A percentile compares a stretch with the other conserved stretches of the same genome.
These are phyloP conservation scores for Aureobasidium sp. DNA, from an alignment of 2,329 filamentous ascomycete species.

Conservation along the genomic window DNA sequence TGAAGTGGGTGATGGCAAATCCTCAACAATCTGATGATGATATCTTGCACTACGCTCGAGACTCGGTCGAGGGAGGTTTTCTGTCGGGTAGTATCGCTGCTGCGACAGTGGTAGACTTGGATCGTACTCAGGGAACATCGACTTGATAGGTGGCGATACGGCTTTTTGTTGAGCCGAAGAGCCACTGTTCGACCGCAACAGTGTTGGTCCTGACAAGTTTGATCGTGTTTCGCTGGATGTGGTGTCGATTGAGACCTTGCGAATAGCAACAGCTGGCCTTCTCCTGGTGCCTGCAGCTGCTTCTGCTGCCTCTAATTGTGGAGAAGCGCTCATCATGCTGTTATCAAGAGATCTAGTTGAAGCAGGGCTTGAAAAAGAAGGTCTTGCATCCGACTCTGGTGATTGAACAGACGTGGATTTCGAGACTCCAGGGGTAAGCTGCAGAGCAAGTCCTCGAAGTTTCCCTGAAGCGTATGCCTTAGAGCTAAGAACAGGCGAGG, in stretches of 20 bases:
- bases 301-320: not conserved
- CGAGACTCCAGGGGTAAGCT: not conserved
- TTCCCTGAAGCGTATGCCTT: not conserved
- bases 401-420: not conserved
- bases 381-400: not conserved
- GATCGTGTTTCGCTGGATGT: not conserved
- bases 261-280: conserved; percentile 3
- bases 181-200: conserved; percentile 14
- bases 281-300: not conserved
- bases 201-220: conserved; percentile 11
- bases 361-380: not conserved
- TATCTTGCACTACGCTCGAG: not conserved
- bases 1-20: not conserved
- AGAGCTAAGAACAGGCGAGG: not conserved
- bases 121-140: conserved; percentile 72
- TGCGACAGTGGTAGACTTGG: conserved; percentile 57
- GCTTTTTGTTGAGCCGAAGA: conserved; percentile 2
- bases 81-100: conserved; percentile 59
- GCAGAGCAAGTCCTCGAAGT: conserved; percentile 6
- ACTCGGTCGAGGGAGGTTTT: not conserved
- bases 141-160: conserved; percentile 48
- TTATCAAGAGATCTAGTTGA: not conserved
- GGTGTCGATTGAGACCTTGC: conserved; percentile 2
- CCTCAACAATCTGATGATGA: not conserved
- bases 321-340: not conserved